phyloP scores from a whole-genome alignment of 139 green algal genomes.

The Closterium sp. region DNA sequence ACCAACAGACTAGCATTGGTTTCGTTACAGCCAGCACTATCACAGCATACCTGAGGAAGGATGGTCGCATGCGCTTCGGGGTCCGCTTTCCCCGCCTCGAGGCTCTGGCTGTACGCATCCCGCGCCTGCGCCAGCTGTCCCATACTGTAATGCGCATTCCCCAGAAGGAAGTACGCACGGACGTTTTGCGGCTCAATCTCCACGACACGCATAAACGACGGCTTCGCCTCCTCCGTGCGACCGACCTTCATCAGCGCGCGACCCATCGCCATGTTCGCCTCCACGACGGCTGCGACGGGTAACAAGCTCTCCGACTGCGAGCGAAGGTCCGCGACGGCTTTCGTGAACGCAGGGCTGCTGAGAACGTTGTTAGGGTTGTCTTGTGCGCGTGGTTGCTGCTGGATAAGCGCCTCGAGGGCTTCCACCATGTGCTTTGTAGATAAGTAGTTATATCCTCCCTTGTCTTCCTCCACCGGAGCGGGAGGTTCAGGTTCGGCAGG shows the following conservation, averaged over 20 bases:
- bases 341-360: not conserved
- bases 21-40: too few species aligned
- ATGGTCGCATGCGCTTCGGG: conserved; percentile 16
- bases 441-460: not conserved
- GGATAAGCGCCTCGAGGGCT: conserved; percentile 4
- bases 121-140: conserved; percentile 52
- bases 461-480: not conserved
- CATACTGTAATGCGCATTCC: conserved; percentile 66
- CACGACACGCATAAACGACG: conserved; percentile 58
- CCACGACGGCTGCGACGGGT: not conserved
- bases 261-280: conserved; percentile 71
- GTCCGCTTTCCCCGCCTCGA: conserved; percentile 34
- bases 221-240: conserved; percentile 17
- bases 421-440: conserved; percentile 3
- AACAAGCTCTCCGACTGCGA: conserved; percentile 1
- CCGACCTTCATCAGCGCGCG: conserved; percentile 36
- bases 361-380: not conserved
- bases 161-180: conserved; percentile 64
- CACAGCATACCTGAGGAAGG: conserved; percentile 43
- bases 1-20: not conserved
- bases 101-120: conserved; percentile 27
- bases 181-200: conserved; percentile 51
- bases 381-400: not conserved
- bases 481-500: not conserved
- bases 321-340: conserved; percentile 37